Percentiles rank a stretch among this genome's conserved stretches.
Conservation (phyloP, 495 filamentous ascomycete genomes). For the Articulospora tetracladia region DNA sequence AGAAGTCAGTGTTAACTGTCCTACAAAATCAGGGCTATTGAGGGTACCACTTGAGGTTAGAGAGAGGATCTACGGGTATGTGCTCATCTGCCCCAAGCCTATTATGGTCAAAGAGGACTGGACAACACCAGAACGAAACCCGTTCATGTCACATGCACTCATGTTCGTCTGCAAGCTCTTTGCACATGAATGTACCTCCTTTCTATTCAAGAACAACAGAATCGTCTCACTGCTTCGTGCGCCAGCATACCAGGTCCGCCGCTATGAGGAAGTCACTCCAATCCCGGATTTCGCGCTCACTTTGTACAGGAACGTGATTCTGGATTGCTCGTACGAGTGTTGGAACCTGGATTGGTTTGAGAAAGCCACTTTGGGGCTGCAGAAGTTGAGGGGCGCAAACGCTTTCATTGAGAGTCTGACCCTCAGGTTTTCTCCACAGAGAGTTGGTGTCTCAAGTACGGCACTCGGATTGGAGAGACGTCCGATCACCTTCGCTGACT, state of each 20-base stretch:
- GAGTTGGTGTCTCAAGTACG: conserved; percentile 3
- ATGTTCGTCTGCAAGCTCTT: conserved; percentile 16
- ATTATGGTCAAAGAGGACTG: conserved; percentile 16
- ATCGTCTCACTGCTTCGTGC: conserved; percentile 5
- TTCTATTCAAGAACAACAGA: conserved; percentile 15
- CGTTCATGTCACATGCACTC: background rate
- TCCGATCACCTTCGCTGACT: conserved; percentile 18
- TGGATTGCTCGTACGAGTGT: conserved; percentile 5
- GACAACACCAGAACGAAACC: conserved; percentile 5
- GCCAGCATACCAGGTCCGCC: no score
- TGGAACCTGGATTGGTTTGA: conserved; percentile 15
- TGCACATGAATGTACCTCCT: conserved; percentile 3
- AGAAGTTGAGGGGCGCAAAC: conserved; percentile 5
- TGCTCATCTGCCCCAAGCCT: conserved; percentile 5
- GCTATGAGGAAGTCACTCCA: background rate
- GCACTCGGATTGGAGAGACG: conserved; percentile 9
- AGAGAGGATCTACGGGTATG: conserved; percentile 19
- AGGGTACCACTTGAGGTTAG: conserved; percentile 14
- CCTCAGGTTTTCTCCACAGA: conserved; percentile 2
- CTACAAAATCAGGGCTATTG: conserved; percentile 6
- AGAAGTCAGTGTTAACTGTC: background rate
- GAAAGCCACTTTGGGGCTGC: conserved; percentile 1
- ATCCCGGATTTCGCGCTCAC: background rate
- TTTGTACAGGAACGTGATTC: conserved; percentile 6
- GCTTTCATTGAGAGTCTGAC: conserved; percentile 8